Evolutionary conservation across 495 filamentous ascomycete species (phyloP), one percentile per base, ranked within the genome.

Genomic region (Hypoxylon cercidicola): DNA sequence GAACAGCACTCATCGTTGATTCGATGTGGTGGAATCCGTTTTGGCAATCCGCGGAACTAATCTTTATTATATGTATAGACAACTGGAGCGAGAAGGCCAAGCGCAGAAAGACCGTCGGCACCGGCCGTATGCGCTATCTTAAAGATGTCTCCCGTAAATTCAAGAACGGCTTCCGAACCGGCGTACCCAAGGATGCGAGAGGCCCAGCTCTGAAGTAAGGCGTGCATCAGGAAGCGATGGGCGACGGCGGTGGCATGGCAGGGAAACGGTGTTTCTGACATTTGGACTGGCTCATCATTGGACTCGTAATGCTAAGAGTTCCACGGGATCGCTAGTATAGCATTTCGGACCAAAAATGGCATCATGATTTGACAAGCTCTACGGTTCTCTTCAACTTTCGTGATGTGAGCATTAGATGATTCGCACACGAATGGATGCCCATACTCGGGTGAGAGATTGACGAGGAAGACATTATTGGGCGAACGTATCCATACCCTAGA

Each of bases 61-160:
- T 55, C 13, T 23, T 20, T 1, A 28, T 20, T 1, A 28, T 58
- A 19, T 47, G 21, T 45, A 81, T 75, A 99, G 95, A 89, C 87
- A 96, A 99, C 89, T 99, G 95, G 95, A 87, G 90, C 81, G 93
- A 97, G 88, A 99, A 99, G 88, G 96, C 93, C 72, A 98, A 97
- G 90, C 84, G 95, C 81, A 93, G 95, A 90, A 98, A 97, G 94
- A 97, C 93, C 74, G 95, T 92, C 73, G 95, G 95, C 70, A 91
- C 91, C 76, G 95, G 95, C 79, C 88, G 95, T 73, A 93, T 93
- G 90, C 84, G 91, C 61, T 89, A 93, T 84, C 87, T 98, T 78
- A 94, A 93, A 84, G 87, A 84, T 70, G 87, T 98, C 74, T 84
- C 94, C 72, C 89, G 94, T 75, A 87, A 85, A 78, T 96, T 96